Evolutionary conservation across 1,139 yeast genomes (phyloP), one percentile per base, ranked within the genome.

Genomic region (Yamadazyma songkhlaensis): DNA sequence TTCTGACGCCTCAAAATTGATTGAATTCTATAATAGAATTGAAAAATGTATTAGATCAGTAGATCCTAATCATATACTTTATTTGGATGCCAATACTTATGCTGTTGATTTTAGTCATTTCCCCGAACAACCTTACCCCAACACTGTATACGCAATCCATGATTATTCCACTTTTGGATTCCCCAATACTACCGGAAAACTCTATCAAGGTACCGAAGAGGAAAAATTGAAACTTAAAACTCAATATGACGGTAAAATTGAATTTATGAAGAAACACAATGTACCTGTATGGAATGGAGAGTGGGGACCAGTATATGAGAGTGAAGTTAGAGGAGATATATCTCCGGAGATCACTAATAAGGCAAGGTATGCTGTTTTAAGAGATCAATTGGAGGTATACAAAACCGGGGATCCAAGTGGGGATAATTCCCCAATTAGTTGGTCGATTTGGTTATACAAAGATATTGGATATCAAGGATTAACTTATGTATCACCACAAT

Each of bases 231-330:
- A 62, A 46, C 45, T 71, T 36, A 49, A 54, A 40, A 42, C 40
- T 17, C 70, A 62, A 44, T 71, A 66, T 47, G 55, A 60, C 32
- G 51, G 74, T 35, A 71, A 71, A 47, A 49, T 69, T 40, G 66
- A 67, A 45, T 67, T 62, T 50, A 67, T 67, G 71, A 44, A 49
- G 35, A 39, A 54, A 36, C 55, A 54, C 34, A 50, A 59, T 13
- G 72, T 69, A 4, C 75, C 76, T 3, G 74, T 70, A 10, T 71
- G 76, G 76, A 70, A 70, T 45, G 76, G 77, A 12, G 77, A 71
- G 49, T 71, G 67, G 45, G 77, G 77, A 12, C 76, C 77, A 4
- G 76, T 71, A 14, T 71, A 70, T 47, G 67, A 72, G 7, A 57
- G 67, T 8, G 54, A 59, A 31, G 58, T 52, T 21, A 59, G 75